A percentile compares a stretch with the other conserved stretches of the same genome.
Conservation (phyloP, 2,329 filamentous ascomycete genomes). For the Hyphodiscus sp. region DNA sequence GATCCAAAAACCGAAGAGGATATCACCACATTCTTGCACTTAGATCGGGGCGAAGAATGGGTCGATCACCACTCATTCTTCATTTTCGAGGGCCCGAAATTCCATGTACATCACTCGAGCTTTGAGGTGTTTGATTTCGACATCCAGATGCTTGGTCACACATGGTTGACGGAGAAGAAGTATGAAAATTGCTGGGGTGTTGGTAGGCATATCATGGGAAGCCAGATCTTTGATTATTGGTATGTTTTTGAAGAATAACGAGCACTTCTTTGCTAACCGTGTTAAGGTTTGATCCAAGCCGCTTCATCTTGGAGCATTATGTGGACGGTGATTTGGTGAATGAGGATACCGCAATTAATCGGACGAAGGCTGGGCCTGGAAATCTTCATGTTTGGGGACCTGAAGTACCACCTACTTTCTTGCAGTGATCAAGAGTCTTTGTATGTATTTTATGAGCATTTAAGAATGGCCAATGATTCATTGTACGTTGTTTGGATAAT, state of each 20-base stretch:
- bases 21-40: slow-evolving; percentile 44
- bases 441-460: background rate
- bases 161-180: slow-evolving; percentile 57
- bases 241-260: slow-evolving; percentile 1
- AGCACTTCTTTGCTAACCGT: background rate
- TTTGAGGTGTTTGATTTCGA: slow-evolving; percentile 70
- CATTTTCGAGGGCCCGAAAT: slow-evolving; percentile 32
- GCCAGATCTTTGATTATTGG: slow-evolving; percentile 66
- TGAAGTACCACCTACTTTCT: slow-evolving; percentile 17
- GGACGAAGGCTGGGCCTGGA: slow-evolving; percentile 10
- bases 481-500: too few species aligned
- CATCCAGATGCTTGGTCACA: slow-evolving; percentile 62
- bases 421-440: slow-evolving; percentile 5
- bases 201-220: slow-evolving; percentile 62
- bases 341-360: slow-evolving; percentile 19
- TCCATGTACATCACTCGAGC: slow-evolving; percentile 51
- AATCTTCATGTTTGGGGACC: slow-evolving; percentile 25
- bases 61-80: slow-evolving; percentile 53
- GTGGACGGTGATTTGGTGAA: slow-evolving; percentile 64
- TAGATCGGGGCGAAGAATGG: slow-evolving; percentile 43
- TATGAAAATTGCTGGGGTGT: slow-evolving; percentile 66
- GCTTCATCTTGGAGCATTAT: slow-evolving; percentile 64
- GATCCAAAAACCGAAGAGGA: slow-evolving; percentile 25
- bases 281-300: slow-evolving; percentile 44
- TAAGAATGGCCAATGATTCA: too few species aligned